Conservation (phyloP, 257 asterid genomes). For the Solanum tarapatanum region DNA sequence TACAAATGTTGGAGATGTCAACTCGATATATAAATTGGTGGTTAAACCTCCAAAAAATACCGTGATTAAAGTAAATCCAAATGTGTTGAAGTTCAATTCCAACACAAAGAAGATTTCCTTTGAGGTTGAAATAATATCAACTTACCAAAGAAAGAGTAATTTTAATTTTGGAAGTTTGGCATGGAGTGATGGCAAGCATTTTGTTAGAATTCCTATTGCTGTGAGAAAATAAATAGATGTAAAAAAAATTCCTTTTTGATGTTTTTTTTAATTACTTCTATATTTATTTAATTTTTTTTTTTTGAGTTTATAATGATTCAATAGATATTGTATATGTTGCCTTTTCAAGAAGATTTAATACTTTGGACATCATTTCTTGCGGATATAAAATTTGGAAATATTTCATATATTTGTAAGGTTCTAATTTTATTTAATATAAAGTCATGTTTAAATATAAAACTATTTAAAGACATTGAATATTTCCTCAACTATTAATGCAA, state of each 20-base stretch:
- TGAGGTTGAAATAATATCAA: neutral
- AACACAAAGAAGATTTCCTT: neutral
- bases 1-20: slow-evolving; percentile 7
- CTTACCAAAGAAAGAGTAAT: neutral
- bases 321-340: neutral
- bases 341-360: neutral
- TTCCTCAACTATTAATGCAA: neutral
- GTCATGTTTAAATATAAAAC: neutral
- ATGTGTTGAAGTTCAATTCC: neutral
- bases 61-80: neutral
- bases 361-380: neutral
- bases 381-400: too few relatives aligned
- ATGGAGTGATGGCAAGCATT: slow-evolving; percentile 11
- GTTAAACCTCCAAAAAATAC: slow-evolving; percentile 3
- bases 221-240: neutral
- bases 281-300: neutral
- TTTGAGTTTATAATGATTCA: neutral
- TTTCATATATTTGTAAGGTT: too few relatives aligned
- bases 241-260: too few relatives aligned
- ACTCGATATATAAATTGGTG: neutral
- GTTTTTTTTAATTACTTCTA: too few relatives aligned
- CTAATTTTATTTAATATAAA: too few relatives aligned
- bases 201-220: slow-evolving; percentile 11
- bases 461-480: neutral
- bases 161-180: slow-evolving; percentile 14